A percentile compares a stretch with the other conserved stretches of the same genome.
Conservation (phyloP, 2,329 filamentous ascomycete genomes). For the Penicillium sp. region DNA sequence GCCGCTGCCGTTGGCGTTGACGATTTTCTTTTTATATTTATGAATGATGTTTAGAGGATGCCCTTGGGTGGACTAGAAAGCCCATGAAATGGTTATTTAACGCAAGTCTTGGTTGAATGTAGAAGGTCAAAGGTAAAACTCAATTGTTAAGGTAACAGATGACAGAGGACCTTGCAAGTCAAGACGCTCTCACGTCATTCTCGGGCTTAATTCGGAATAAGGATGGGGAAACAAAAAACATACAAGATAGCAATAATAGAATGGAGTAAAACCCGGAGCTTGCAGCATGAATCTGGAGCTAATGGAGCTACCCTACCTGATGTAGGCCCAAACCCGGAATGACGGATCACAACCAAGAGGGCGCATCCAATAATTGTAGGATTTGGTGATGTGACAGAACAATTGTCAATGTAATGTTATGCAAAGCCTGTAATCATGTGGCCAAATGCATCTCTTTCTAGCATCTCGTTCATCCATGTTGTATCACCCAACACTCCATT, state of each 20-base stretch:
- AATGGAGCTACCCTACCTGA: background rate
- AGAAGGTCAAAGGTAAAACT: background rate
- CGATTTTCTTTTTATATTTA: conserved; percentile 10
- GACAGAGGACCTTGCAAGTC: conserved; percentile 9
- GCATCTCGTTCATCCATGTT: background rate
- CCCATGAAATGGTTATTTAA: conserved; percentile 2
- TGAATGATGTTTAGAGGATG: conserved; percentile 19
- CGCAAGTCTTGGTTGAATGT: background rate
- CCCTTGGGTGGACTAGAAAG: conserved; percentile 14
- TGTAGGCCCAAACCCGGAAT: background rate
- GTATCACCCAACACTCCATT: background rate
- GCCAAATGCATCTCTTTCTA: background rate
- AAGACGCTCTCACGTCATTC: background rate
- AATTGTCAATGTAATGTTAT: background rate
- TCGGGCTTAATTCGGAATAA: background rate
- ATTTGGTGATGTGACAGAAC: background rate
- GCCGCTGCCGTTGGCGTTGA: conserved; percentile 4
- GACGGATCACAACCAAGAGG: background rate
- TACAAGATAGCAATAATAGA: background rate
- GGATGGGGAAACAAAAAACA: background rate
- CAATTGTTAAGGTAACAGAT: background rate
- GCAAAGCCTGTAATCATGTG: background rate
- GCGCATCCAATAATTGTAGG: background rate
- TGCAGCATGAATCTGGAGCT: background rate
- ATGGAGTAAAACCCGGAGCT: background rate